Evolutionary conservation across 108 stramenopile species (phyloP), one percentile per base, ranked within the genome.

Genomic region (Hondaea fermentalgiana): DNA sequence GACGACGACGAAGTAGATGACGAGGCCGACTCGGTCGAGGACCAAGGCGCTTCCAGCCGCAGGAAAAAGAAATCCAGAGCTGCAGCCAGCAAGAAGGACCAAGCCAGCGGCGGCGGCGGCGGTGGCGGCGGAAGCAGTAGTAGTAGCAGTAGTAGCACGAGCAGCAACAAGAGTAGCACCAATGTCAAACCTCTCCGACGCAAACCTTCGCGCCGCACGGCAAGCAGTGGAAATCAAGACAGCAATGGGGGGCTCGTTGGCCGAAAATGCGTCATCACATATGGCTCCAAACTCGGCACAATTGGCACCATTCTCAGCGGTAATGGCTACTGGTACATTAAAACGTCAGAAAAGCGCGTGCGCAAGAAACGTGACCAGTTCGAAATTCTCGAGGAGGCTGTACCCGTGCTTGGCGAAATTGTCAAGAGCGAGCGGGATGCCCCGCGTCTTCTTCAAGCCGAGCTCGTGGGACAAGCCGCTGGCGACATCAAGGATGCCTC

Each of bases 351-450:
- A 23, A 53, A 83, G 76, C 19, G 28, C 23, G 76, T 83, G 23
- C 76, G 76, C 10, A 83, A 83, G 23, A 83, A 53, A 23, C 76
- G 76, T 23, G 76, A 83, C n/a, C 76, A 83, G 51, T 83, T 83
- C 28, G 49, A 83, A 23, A 16, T 83, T 21, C 51, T 83, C 23
- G 49, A 83, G 45, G 49, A 47, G 12, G 51, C 51, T 25, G 76
- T 53, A 12, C 76, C 51, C 0, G 45, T 83, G 16, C 51, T 83
- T 12, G 76, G 49, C 76, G 51, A 83, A 35, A 23, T 83, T 23
- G 51, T 69, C 4, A 69, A 69, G 4, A 69, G 64, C 42, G 64
- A 69, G 25, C 8, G 10, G 25, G 64, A 69, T 17, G 64, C 64
- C 42, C 64, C 64, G 42, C 64, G 64, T 17, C 14, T 69, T 14